Conservation (phyloP, 2,329 filamentous ascomycete genomes). For the Fusarium irregulare region DNA sequence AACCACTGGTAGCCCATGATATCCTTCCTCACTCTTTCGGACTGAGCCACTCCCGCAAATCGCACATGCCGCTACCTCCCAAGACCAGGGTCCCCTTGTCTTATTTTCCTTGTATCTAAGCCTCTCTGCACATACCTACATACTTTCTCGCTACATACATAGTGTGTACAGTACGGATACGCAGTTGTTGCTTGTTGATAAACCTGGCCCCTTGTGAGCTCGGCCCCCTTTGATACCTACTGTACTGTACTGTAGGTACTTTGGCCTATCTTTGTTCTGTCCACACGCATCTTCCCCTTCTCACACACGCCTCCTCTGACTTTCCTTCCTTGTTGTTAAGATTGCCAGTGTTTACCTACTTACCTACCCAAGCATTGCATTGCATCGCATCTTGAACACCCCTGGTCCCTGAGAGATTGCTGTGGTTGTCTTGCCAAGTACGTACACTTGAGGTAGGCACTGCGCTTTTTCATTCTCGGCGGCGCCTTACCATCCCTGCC, state of each 20-base stretch:
- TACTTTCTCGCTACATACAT: constrained; percentile 25
- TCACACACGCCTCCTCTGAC: constrained; percentile 36
- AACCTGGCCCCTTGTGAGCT: constrained; percentile 32
- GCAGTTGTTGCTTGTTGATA: constrained; percentile 20
- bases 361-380: background rate
- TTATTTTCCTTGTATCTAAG: constrained; percentile 32
- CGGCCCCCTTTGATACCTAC: constrained; percentile 25
- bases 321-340: constrained; percentile 26
- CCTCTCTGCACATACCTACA: constrained; percentile 19
- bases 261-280: constrained; percentile 32
- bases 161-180: constrained; percentile 8
- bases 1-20: constrained; percentile 39
- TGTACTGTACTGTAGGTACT: background rate
- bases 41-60: constrained; percentile 43
- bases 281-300: constrained; percentile 35
- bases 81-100: constrained; percentile 30
- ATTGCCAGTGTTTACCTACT: constrained; percentile 17
- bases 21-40: constrained; percentile 24
- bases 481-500: constrained; percentile 36
- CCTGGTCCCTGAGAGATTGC: constrained; percentile 37
- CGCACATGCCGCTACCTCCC: constrained; percentile 34
- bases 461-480: constrained; percentile 37
- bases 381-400: constrained; percentile 11
- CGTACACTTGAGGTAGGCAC: constrained; percentile 33
- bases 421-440: constrained; percentile 37